Evolutionary conservation across 2,329 filamentous ascomycete species (phyloP), one percentile per base, ranked within the genome.

Genomic region (Claviceps arundinis): DNA sequence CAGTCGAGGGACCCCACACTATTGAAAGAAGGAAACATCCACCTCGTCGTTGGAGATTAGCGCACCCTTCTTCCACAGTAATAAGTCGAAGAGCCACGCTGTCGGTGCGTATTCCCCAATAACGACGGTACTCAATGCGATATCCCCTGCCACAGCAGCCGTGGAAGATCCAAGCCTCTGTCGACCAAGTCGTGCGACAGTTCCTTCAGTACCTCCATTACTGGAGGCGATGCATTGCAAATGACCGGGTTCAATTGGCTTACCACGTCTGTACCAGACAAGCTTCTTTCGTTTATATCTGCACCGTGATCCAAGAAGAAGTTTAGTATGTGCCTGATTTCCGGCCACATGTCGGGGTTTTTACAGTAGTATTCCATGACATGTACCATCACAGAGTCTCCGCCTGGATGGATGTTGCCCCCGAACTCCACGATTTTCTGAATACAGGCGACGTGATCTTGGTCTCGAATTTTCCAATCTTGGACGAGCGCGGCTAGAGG

Each of bases 271-370:
- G 13, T 3, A 5, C 50, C 45, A 6, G 7, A 4, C 22, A 22
- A 19, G 24, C 5, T 43, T 22, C 5, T 14, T 41, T 8, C 34
- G 17, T 52, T 52, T 26, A 48, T 16, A 30, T 52, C 45, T 16
- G 50, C 50, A 14, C 45, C 50, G 13, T 14, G n/a, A 3, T 42
- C 38, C 42, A 52, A 14, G n/a, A 52, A 52, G n/a, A 34, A 47
- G 1, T 24, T 11, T 17, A 52, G 24, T 17, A 47, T 17, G 2
- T 8, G 7, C 14, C 8, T 19, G 5, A 48, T 14, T 11, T 37
- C 24, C 8, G 38, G 16, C 13, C 9, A 5, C 24, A 6, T 22
- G 3, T 6, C 6, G n/a, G 22, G 2, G 8, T 42, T 42, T 3
- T 6, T n/a, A 2, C 7, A 2, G 44, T 24, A 51, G 24, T 47